A percentile compares a stretch with the other conserved stretches of the same genome.
Evolutionary conservation across 1,139 yeast genomes (phyloP).

Genomic region (Pichia sp.): DNA sequence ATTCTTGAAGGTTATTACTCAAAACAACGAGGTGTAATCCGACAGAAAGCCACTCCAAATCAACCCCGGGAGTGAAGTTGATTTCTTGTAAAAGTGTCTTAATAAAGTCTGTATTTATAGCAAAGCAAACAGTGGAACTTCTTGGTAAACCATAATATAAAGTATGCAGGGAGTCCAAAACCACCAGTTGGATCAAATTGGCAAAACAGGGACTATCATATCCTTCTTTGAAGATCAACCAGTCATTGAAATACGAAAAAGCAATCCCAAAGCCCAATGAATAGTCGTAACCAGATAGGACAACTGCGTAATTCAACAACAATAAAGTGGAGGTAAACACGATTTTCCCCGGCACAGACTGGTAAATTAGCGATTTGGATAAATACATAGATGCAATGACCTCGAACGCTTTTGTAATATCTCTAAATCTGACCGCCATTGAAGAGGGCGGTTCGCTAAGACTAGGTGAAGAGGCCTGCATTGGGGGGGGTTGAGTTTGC

Average conservation of each 20-base stretch:
- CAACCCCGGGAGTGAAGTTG: constrained; percentile 9
- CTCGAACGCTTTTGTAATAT: constrained; percentile 37
- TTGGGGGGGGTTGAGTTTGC: background rate
- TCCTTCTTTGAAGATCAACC: constrained; percentile 39
- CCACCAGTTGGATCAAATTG: constrained; percentile 43
- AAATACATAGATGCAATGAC: constrained; percentile 45
- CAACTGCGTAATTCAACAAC: constrained; percentile 50
- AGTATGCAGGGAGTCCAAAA: constrained; percentile 54
- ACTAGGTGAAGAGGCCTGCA: background rate
- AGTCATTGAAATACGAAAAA: constrained; percentile 55
- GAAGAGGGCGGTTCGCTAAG: background rate
- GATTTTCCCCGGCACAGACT: constrained; percentile 33
- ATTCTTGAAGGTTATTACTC: constrained; percentile 19
- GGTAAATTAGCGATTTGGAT: constrained; percentile 32
- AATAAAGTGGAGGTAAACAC: constrained; percentile 46
- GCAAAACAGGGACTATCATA: constrained; percentile 29
- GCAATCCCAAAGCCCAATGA: constrained; percentile 52
- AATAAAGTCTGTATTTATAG: constrained; percentile 39
- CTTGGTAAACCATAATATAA: constrained; percentile 57
- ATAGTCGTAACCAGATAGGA: constrained; percentile 55
- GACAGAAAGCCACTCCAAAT: constrained; percentile 20
- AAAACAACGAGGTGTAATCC: constrained; percentile 30
- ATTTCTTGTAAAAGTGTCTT: constrained; percentile 40
- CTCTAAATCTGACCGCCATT: constrained; percentile 29
- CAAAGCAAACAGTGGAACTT: constrained; percentile 21